Evolutionary conservation across 495 filamentous ascomycete species (phyloP), one percentile per base, ranked within the genome.

Genomic region (Clavariopsis aquatica): DNA sequence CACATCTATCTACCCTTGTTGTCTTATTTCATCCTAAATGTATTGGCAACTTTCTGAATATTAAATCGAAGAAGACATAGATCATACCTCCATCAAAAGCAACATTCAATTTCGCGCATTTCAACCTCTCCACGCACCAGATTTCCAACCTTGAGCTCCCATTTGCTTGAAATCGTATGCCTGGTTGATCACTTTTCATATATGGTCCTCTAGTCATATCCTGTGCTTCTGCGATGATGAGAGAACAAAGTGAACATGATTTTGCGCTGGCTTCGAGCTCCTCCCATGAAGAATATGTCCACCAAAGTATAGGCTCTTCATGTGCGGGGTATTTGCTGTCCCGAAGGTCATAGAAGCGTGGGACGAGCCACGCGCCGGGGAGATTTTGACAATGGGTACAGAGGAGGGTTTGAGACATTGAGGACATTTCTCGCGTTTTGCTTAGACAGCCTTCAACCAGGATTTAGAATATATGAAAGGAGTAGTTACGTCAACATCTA

Each of bases 281-380:
- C 3, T 49, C 47, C 47, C 47, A 49, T 19, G 47, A 49, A 3
- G 47, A 24, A 27, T 49, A n/a, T 3, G 47, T 49, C 47, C 47
- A 49, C 47, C 47, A 49, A 27, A 24, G 24, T 10, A 49, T 24
- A 22, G 47, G 47, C n/a, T 49, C 47, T 9, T 23, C 20, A 15
- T 49, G 47, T 27, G 47, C 47, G 19, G 47, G 47, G 47, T 49
- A 49, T 8, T 49, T 23, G 24, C 20, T 23, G 24, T 49, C 47
- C 10, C 47, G 9, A 3, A 49, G 24, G 9, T 49, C 47, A 15
- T 24, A 24, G 20, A 49, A 24, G 47, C 47, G 47, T 23, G 47
- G 47, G 4, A 49, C 47, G 47, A 49, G 47, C 47, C 47, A 49
- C 1, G 47, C 47, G 47, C 47, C 47, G 47, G 47, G 10, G 12